phyloP scores from a whole-genome alignment of 768 basidiomycete species.

The Rossbeevera mucosa region DNA sequence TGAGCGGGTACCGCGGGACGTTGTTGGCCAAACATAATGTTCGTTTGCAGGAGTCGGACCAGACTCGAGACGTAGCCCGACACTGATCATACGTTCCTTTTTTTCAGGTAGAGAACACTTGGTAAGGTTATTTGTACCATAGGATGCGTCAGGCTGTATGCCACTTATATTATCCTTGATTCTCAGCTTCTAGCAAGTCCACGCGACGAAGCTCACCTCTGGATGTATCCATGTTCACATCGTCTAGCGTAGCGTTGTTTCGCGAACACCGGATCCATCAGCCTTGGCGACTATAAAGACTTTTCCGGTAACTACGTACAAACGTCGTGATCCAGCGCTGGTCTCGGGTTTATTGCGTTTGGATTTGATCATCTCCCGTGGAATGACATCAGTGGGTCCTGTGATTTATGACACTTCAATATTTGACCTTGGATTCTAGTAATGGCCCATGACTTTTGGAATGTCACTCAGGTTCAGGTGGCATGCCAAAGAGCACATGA shows the following conservation, averaged over 20 bases:
- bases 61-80: constrained; percentile 22
- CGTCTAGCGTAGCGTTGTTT: constrained; percentile 11
- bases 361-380: too few species aligned
- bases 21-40: constrained; percentile 34
- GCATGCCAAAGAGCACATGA: constrained; percentile 10
- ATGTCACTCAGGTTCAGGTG: not conserved
- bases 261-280: constrained; percentile 35
- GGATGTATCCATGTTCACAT: constrained; percentile 27
- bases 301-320: too few species aligned
- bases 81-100: not conserved
- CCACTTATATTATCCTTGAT: constrained; percentile 2
- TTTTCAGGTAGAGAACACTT: too few species aligned
- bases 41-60: constrained; percentile 52
- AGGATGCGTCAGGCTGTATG: constrained; percentile 5
- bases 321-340: too few species aligned
- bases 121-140: too few species aligned
- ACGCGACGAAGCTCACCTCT: constrained; percentile 1
- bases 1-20: constrained; percentile 46
- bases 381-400: too few species aligned
- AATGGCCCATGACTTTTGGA: not conserved
- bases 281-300: constrained; percentile 50
- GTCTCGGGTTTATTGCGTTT: too few species aligned
- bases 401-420: too few species aligned
- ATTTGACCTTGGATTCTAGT: not conserved
- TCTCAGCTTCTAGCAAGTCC: not conserved